Evolutionary conservation across 352 stramenopile species (phyloP), one percentile per base, ranked within the genome.

Genomic region (Globisporangium carolinianum): DNA sequence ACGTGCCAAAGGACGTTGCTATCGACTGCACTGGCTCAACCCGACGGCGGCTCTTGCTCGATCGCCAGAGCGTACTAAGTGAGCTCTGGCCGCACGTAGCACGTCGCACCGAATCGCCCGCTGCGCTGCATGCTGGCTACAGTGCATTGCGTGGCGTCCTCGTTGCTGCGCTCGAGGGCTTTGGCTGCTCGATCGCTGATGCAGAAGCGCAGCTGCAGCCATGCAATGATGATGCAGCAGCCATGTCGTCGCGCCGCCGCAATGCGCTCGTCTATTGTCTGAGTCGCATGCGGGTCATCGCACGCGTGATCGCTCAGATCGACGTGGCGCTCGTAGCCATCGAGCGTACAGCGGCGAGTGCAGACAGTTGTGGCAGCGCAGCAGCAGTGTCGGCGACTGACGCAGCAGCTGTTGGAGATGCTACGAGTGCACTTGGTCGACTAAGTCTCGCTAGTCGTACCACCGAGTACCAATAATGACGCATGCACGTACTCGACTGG

Each of bases 201-300:
- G 75, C 77, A 18, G 61, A 77, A 38, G 32, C 55, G 9, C 52
- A 69, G 0, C 47, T 86, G 42, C 50, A 59, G 12, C 45, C 56
- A 12, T 10, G 60, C 15, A 24, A 51, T 24, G 45, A 62, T 24
- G 55, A 63, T 0, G 65, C 76, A 14, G 24, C 24, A 32, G 24
- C 24, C 24, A 3, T 32, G 24, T 32, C 24, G 24, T 32, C 24
- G 24, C 67, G 72, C 10, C 45, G 73, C 8, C 65, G 66, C 18
- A 59, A 65, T 56, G 75, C 79, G 41, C 70, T 89, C 18, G 58
- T 72, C 17, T 86, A 86, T 51, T 69, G 76, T 37, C 47, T 60
- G n/a, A 67, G 72, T 35, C 68, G 77, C 24, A 69, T 79, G 58
- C 61, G 71, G 17, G 69, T 89, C 43, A 18, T 87, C 4, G 47